Percentiles rank a stretch among this genome's conserved stretches.
phyloP scores from a whole-genome alignment of 495 filamentous ascomycete genomes.

The Clohesyomyces aquaticus region DNA sequence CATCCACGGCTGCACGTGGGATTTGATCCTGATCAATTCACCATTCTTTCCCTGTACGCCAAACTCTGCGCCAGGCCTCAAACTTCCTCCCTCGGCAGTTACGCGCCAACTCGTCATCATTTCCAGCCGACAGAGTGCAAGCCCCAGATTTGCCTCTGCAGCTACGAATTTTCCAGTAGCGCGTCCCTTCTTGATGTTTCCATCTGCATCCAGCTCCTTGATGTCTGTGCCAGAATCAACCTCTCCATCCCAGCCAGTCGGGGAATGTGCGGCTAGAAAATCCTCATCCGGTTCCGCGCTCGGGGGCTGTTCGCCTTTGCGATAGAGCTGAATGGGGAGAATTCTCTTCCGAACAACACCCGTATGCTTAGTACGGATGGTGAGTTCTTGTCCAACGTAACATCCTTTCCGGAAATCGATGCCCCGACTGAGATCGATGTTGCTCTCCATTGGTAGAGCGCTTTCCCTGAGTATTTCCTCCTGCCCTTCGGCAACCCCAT shows the following conservation, averaged over 20 bases:
- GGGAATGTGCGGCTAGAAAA: slow-evolving; percentile 55
- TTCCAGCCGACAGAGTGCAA: slow-evolving; percentile 87
- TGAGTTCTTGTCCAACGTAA: slow-evolving; percentile 95
- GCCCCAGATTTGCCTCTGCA: slow-evolving; percentile 80
- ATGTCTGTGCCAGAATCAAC: slow-evolving; percentile 36
- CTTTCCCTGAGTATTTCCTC: slow-evolving; percentile 68
- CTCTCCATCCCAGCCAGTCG: not conserved
- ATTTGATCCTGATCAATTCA: slow-evolving; percentile 67
- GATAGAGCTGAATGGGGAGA: slow-evolving; percentile 80
- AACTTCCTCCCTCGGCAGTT: slow-evolving; percentile 63
- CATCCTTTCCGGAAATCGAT: slow-evolving; percentile 95
- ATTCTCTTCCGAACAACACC: slow-evolving; percentile 91
- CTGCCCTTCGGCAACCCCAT: slow-evolving; percentile 84
- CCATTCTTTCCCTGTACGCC: slow-evolving; percentile 53
- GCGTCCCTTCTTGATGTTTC: slow-evolving; percentile 55
- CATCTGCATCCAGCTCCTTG: slow-evolving; percentile 38
- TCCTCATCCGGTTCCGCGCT: not conserved
- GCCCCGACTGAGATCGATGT: slow-evolving; percentile 79
- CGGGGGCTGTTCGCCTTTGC: slow-evolving; percentile 4
- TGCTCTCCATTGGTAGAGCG: slow-evolving; percentile 79
- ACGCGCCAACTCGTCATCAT: slow-evolving; percentile 78
- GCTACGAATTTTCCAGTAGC: slow-evolving; percentile 76
- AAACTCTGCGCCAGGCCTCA: slow-evolving; percentile 59
- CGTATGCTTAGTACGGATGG: slow-evolving; percentile 89
- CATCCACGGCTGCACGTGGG: slow-evolving; percentile 83